Evolutionary conservation across 1,284 basidiomycete genomes (phyloP), one percentile per base, ranked within the genome.

Genomic region (Naganishia sp.): DNA sequence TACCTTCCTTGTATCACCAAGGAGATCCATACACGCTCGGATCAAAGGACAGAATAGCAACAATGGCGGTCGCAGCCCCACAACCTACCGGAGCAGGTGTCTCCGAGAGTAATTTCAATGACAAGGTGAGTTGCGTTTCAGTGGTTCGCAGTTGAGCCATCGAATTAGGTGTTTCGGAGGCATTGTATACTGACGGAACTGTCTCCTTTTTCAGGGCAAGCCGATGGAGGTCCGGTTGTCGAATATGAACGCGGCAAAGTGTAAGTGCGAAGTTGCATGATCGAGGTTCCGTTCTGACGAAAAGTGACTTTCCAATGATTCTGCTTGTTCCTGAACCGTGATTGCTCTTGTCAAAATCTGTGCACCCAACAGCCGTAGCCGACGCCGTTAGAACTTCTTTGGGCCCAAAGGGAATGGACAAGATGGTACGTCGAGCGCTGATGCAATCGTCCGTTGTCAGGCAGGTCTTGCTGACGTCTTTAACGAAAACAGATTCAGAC

Each of bases 381-480:
- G 95, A 98, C 82, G 95, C 94, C 61, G 93, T 99, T 44, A 85
- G 96, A 75, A 99, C 96, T 59, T 97, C 94, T 60, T 82, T 99
- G 70, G 96, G 96, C 21, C 96, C 96, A 54, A 89, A 92, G 80
- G 96, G 96, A 72, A 99, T 99, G 96, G 96, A 99, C 83, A 98
- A 97, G 84, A 97, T 97, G 94, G 94, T 90, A 74, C 70, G 83
- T 75, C 48, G n/a, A 46, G 25, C 44, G 18, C n/a, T 39, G 25
- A 6, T 13, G 15, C 23, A 23, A 28, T 53, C n/a, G 6, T 11
- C 25, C 7, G 15, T 55, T 42, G 6, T 21, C 52, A 6, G 16
- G 10, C 28, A 21, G 48, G 25, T 13, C 39, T 7, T 65, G 23
- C 18, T 16, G 15, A n/a, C 21, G 7, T 13, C 6, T 23, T 55